Conservation (phyloP, 306 rosid genomes). For the Trifolium dubium region DNA sequence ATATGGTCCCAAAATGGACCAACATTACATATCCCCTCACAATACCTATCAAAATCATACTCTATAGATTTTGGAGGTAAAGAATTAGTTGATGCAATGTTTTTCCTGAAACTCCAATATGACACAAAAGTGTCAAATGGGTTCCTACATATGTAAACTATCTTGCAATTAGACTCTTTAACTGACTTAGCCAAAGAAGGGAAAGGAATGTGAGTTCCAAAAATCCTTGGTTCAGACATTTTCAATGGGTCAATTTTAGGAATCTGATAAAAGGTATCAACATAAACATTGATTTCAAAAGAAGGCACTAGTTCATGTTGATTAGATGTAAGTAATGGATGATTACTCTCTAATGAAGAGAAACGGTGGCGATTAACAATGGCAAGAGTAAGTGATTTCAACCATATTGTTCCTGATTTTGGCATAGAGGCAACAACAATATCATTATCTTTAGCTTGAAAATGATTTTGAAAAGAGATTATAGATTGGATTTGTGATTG, state of each 20-base stretch:
- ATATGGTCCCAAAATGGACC: constrained; percentile 58
- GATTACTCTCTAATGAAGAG: constrained; percentile 2
- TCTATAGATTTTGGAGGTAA: constrained; percentile 32
- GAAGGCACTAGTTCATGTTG: constrained; percentile 61
- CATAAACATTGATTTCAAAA: constrained; percentile 51
- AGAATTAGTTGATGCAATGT: not conserved
- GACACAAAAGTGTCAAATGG: constrained; percentile 63
- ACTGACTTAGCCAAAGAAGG: constrained; percentile 46
- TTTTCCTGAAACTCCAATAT: constrained; percentile 45
- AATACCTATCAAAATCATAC: constrained; percentile 56
- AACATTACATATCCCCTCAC: constrained; percentile 49
- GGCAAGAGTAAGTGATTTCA: constrained; percentile 57
- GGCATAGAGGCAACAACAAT: constrained; percentile 49
- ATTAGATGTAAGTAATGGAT: constrained; percentile 57
- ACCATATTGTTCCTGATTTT: constrained; percentile 72
- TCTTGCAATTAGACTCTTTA: constrained; percentile 38
- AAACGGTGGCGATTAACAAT: constrained; percentile 40
- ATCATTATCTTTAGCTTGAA: constrained; percentile 30
- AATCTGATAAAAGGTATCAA: not conserved
- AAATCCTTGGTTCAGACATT: constrained; percentile 46
- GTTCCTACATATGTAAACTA: constrained; percentile 59
- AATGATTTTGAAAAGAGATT: not conserved
- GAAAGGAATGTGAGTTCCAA: constrained; percentile 57
- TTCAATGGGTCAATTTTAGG: constrained; percentile 12
- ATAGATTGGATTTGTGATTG: constrained; percentile 41